Conservation (phyloP, 257 asterid genomes). For the Solanum virginianum region DNA sequence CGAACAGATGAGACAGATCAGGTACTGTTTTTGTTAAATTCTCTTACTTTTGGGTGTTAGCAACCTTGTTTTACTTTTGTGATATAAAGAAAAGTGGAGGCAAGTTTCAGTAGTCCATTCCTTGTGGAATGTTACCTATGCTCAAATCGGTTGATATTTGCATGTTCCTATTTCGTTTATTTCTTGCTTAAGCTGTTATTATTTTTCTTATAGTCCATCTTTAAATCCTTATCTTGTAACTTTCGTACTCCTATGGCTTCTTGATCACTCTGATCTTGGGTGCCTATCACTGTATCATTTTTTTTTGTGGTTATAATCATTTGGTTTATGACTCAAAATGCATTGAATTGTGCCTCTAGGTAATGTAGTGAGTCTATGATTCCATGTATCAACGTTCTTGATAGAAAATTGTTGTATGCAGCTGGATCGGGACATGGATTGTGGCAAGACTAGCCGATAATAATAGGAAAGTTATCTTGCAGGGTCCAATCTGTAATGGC, state of each 20-base stretch:
- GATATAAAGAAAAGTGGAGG: background rate
- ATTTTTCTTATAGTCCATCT: background rate
- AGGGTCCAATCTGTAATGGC: constrained; percentile 72
- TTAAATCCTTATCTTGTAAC: background rate
- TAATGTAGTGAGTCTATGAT: background rate
- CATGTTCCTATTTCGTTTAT: background rate
- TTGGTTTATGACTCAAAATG: background rate
- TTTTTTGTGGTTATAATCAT: background rate
- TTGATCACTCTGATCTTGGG: background rate
- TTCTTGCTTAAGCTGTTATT: background rate
- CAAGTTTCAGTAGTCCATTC: background rate
- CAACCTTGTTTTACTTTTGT: background rate
- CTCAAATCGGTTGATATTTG: background rate
- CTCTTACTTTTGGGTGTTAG: background rate
- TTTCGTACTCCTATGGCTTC: background rate
- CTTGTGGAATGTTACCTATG: background rate
- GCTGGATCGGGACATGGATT: constrained; percentile 65
- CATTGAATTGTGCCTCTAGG: background rate
- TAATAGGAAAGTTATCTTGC: constrained; percentile 17
- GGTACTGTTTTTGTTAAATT: constrained; percentile 26
- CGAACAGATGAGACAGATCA: constrained; percentile 60
- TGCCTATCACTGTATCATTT: background rate
- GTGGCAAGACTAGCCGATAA: constrained; percentile 41
- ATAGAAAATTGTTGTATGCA: constrained; percentile 20
- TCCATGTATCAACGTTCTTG: background rate